Evolutionary conservation across 352 stramenopile genomes (phyloP).

Genomic region (Globisporangium iwayamae): DNA sequence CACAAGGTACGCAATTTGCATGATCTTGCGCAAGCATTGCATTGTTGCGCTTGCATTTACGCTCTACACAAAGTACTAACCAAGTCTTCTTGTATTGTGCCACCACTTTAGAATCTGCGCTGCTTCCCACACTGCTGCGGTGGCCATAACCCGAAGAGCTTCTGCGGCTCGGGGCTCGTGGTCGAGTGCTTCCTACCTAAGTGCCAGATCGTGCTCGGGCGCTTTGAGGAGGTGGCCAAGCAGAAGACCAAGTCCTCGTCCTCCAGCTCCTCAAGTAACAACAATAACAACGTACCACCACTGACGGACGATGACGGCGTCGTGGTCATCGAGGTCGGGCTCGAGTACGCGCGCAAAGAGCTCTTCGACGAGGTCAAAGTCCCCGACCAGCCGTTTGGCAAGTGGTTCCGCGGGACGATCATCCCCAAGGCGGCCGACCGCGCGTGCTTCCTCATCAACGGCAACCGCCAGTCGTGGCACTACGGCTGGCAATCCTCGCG

Average conservation of each 20-base stretch:
- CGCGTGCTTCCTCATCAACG: constrained; percentile 72
- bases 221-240: constrained; percentile 71
- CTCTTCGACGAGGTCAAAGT: constrained; percentile 77
- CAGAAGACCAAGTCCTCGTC: constrained; percentile 19
- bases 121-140: constrained; percentile 85
- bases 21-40: background rate
- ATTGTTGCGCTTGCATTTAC: background rate
- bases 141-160: constrained; percentile 83
- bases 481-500: constrained; percentile 84
- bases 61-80: background rate
- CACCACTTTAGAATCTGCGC: constrained; percentile 47
- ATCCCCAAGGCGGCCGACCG: constrained; percentile 30
- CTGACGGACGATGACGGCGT: constrained; percentile 21
- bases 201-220: constrained; percentile 59
- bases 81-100: background rate
- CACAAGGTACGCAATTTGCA: constrained; percentile 47
- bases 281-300: constrained; percentile 11
- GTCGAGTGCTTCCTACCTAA: constrained; percentile 60
- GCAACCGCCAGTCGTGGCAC: constrained; percentile 84
- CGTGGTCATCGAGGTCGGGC: constrained; percentile 28
- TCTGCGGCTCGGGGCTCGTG: constrained; percentile 74
- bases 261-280: background rate
- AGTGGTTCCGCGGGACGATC: constrained; percentile 59
- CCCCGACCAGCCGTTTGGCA: constrained; percentile 68
- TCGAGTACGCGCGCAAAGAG: constrained; percentile 54